Conservation (phyloP, 441 rosid species). For the Brassica balearica region DNA sequence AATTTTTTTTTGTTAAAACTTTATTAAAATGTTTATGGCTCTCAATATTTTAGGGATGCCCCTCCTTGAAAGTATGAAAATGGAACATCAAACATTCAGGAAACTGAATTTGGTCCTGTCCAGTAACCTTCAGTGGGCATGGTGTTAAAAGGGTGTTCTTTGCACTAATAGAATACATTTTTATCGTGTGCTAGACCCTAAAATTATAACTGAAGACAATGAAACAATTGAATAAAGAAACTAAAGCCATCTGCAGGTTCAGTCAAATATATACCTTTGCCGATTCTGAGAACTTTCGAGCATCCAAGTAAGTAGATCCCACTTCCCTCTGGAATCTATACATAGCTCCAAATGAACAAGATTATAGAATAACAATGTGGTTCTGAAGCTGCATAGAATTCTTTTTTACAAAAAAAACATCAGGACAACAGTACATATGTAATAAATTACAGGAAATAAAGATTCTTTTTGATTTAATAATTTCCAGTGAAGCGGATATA, state of each 20-base stretch:
- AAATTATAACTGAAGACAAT: not conserved
- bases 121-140: not conserved
- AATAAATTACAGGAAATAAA: not conserved
- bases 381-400: not conserved
- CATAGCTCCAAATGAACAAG: not conserved
- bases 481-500: not conserved
- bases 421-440: not conserved
- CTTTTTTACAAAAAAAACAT: no score
- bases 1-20: no score
- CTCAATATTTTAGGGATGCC: no score
- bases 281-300: no score
- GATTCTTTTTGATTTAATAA: no score
- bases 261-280: no score
- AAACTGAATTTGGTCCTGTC: not conserved
- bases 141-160: not conserved
- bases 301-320: not conserved
- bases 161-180: not conserved
- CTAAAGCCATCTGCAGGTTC: no score
- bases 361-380: not conserved
- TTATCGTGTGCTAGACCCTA: not conserved
- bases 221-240: not conserved
- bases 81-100: not conserved
- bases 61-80: not conserved
- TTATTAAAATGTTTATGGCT: no score
- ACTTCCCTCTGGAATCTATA: not conserved